Evolutionary conservation across 192 early-diverging fungal genomes (phyloP).

Genomic region (Coemansia sp.): DNA sequence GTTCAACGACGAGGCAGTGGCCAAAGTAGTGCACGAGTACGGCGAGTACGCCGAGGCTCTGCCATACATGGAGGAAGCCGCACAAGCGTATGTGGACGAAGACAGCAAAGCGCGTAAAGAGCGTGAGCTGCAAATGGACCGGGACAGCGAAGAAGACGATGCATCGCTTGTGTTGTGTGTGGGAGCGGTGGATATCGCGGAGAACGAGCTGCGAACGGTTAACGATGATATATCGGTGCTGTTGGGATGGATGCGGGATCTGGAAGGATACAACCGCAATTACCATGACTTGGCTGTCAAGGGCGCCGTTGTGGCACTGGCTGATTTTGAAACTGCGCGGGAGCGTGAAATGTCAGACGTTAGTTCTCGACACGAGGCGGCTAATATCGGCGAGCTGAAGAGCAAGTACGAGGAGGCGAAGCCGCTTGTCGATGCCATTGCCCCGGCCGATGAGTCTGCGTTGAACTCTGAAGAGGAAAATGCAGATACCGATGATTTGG

Average conservation of each 20-base stretch:
- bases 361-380: background rate
- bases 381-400: background rate
- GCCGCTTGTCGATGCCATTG: conserved; percentile 6
- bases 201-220: conserved; percentile 23
- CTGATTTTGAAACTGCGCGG: conserved; percentile 30
- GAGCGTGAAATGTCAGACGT: conserved; percentile 17
- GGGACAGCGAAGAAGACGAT: conserved; percentile 36
- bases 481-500: background rate
- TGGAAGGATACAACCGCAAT: conserved; percentile 57
- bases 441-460: background rate
- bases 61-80: conserved; percentile 39
- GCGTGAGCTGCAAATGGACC: conserved; percentile 32
- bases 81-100: conserved; percentile 39
- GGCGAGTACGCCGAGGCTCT: conserved; percentile 58
- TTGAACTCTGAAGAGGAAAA: background rate
- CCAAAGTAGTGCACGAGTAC: conserved; percentile 59
- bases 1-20: conserved; percentile 71
- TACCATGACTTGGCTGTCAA: conserved; percentile 60
- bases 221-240: conserved; percentile 24
- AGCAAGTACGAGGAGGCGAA: conserved; percentile 3
- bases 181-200: conserved; percentile 24
- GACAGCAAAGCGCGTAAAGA: conserved; percentile 20
- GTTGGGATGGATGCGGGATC: conserved; percentile 19
- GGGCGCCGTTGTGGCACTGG: conserved; percentile 51
- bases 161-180: conserved; percentile 21